phyloP scores from a whole-genome alignment of 2,329 filamentous ascomycete genomes.

The Penicillium italicum region DNA sequence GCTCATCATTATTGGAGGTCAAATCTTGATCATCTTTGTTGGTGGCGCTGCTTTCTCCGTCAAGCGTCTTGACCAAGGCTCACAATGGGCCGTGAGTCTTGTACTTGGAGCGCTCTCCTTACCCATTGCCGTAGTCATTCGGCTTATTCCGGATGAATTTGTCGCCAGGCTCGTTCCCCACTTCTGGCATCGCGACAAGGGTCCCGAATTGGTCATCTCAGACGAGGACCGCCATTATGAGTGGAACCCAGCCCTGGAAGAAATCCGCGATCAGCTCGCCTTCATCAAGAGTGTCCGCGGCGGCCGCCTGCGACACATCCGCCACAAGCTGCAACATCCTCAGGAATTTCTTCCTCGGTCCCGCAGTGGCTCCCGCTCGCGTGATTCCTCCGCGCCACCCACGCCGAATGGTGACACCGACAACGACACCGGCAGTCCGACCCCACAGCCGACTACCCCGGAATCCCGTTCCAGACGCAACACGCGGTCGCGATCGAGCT shows the following conservation, averaged over 20 bases:
- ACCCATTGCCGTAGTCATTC: slow-evolving; percentile 61
- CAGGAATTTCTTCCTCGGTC: slow-evolving; percentile 44
- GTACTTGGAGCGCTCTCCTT: slow-evolving; percentile 64
- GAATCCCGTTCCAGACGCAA: slow-evolving; percentile 50
- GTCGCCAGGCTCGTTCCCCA: slow-evolving; percentile 44
- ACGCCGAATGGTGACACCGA: slow-evolving; percentile 56
- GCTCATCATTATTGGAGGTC: slow-evolving; percentile 63
- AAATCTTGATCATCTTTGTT: slow-evolving; percentile 68
- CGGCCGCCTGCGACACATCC: slow-evolving; percentile 58
- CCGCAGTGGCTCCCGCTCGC: slow-evolving; percentile 41
- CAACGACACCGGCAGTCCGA: slow-evolving; percentile 40
- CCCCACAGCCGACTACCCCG: slow-evolving; percentile 51
- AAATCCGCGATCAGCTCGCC: slow-evolving; percentile 61
- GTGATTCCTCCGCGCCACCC: slow-evolving; percentile 48
- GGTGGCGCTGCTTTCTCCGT: slow-evolving; percentile 67
- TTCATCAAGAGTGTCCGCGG: slow-evolving; percentile 63
- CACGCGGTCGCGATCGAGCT: slow-evolving; percentile 58
- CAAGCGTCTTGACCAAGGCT: slow-evolving; percentile 53
- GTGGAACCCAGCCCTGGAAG: slow-evolving; percentile 61
- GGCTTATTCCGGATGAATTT: slow-evolving; percentile 58
- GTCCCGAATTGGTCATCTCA: slow-evolving; percentile 44
- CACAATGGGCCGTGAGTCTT: slow-evolving; percentile 68
- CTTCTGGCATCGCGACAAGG: slow-evolving; percentile 37
- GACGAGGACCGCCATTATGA: slow-evolving; percentile 47
- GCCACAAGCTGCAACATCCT: slow-evolving; percentile 60